Evolutionary conservation across 2,329 filamentous ascomycete genomes (phyloP).

Genomic region (Botrytis medusae): DNA sequence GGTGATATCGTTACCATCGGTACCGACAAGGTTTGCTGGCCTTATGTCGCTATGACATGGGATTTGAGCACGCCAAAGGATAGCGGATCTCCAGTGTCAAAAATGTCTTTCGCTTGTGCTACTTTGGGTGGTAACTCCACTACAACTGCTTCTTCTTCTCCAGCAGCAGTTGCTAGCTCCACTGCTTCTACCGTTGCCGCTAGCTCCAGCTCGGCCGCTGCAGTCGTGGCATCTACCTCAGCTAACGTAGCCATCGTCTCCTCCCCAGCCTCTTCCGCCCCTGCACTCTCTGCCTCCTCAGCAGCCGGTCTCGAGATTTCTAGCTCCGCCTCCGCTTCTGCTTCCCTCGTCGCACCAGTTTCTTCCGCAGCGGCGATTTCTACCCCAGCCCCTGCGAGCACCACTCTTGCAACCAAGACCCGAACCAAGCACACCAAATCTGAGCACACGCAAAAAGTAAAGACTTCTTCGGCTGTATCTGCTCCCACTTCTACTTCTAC

Average conservation of each 20-base stretch:
- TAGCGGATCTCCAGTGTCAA: conserved; percentile 35
- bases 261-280: background rate
- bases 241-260: background rate
- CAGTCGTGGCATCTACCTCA: background rate
- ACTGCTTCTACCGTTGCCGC: background rate
- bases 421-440: background rate
- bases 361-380: background rate
- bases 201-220: background rate
- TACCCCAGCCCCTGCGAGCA: background rate
- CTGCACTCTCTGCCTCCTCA: background rate
- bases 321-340: background rate
- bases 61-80: conserved; percentile 39
- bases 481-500: background rate
- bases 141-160: background rate
- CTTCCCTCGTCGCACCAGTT: background rate
- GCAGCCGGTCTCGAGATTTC: background rate
- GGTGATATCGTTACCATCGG: conserved; percentile 62
- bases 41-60: conserved; percentile 58
- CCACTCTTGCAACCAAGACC: background rate
- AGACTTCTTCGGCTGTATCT: background rate
- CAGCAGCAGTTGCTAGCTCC: background rate
- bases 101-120: conserved; percentile 55
- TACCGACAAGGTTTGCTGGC: conserved; percentile 56
- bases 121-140: conserved; percentile 20
- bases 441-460: background rate